Evolutionary conservation across 1,284 basidiomycete genomes (phyloP), one percentile per base, ranked within the genome.

Genomic region (Dichomitus squalens): DNA sequence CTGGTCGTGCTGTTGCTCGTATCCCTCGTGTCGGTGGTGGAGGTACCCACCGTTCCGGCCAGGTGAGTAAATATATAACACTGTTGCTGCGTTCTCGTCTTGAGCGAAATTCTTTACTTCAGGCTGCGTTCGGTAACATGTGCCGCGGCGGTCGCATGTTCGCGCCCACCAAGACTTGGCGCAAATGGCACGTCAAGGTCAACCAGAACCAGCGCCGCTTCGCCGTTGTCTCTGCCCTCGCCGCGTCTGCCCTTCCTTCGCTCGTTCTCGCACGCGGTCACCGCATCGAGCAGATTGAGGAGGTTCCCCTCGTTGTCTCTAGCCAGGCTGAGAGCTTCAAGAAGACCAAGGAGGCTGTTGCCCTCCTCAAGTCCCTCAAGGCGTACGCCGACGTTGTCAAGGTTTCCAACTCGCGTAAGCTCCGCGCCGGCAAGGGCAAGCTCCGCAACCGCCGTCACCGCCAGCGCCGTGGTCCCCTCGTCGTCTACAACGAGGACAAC

Each of bases 141-240:
- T 97, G 95, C 84, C 92, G 95, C 79, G 96, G 96, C 74, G 97
- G 96, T 86, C 95, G 96, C 76, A 99, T 99, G 96, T 99, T 99
- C 80, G 96, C 96, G 44, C 96, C 97, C 41, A 99, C 96, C 81
- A 98, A 97, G 86, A 94, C 90, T 73, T 99, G 96, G 96, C 91
- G 97, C 80, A 96, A 91, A 77, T 99, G 97, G 97, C 96, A 98
- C 82, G 92, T 99, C 84, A 99, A 98, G 86, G 93, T 95, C 66
- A 98, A 97, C 90, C 93, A 96, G 84, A 97, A 96, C 86, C 96
- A 99, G 82, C 93, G 93, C 76, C 94, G 97, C 68, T 99, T 95
- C 78, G 97, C 97, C 59, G 90, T 94, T 65, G 96, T 98, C 66
- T 99, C 97, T 66, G 97, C 96, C 55, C 88, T 99, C 62, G 97